Percentiles rank a stretch among this genome's conserved stretches.
These are phyloP conservation scores for Nemania serpens DNA, from an alignment of 2,329 filamentous ascomycete genomes.

Conservation along the genomic window DNA sequence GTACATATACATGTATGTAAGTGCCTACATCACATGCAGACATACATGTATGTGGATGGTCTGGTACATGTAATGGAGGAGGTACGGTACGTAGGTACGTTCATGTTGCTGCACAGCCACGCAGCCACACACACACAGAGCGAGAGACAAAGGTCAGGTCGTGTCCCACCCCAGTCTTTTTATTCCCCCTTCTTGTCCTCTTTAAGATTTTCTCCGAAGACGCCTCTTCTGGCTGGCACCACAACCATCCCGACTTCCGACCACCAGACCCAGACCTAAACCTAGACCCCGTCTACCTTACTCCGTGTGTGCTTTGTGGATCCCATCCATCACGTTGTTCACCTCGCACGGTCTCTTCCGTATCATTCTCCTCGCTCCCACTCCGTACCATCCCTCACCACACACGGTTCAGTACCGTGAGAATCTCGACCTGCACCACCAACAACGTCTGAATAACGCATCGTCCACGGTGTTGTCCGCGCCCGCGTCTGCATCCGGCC, in stretches of 20 bases:
- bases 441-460: constrained; percentile 33
- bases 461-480: constrained; percentile 31
- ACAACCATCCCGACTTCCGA: background rate
- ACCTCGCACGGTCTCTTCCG: constrained; percentile 27
- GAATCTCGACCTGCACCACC: constrained; percentile 30
- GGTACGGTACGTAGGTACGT: background rate
- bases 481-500: constrained; percentile 18
- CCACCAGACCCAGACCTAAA: background rate
- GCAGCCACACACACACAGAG: background rate
- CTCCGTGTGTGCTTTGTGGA: constrained; percentile 30
- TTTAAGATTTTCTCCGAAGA: background rate
- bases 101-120: too few relatives aligned
- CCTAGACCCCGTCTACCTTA: background rate
- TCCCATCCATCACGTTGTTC: constrained; percentile 15
- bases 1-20: too few relatives aligned
- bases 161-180: background rate
- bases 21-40: too few relatives aligned
- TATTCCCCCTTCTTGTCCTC: background rate
- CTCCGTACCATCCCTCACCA: constrained; percentile 25
- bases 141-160: background rate
- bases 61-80: too few relatives aligned
- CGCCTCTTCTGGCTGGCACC: too few relatives aligned
- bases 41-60: too few relatives aligned
- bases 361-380: constrained; percentile 10
- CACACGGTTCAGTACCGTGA: constrained; percentile 32